Percentiles rank a stretch among this genome's conserved stretches.
Conservation (phyloP, 371 early-diverging fungal species). For the Nematocida displodere region DNA sequence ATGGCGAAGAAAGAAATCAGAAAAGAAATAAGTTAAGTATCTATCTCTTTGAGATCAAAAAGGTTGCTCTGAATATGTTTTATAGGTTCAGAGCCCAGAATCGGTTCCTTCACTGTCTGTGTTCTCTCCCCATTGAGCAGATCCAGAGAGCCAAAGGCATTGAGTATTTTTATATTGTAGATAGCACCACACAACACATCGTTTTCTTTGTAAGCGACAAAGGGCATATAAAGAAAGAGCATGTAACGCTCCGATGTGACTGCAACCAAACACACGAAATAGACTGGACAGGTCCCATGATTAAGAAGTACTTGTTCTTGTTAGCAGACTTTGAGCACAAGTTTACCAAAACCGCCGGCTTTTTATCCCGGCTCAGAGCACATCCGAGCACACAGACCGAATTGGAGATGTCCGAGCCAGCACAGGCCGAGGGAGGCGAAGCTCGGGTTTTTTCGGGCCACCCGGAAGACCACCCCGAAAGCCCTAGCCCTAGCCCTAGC, state of each 20-base stretch:
- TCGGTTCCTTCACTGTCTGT: conserved; percentile 1
- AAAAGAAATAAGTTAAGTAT: too few species aligned
- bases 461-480: too few species aligned
- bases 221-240: background rate
- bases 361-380: too few species aligned
- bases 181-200: background rate
- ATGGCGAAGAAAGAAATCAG: too few species aligned
- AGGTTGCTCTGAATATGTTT: too few species aligned
- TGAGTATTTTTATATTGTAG: background rate
- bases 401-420: too few species aligned
- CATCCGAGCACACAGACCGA: too few species aligned
- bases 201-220: background rate
- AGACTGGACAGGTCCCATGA: background rate
- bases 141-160: background rate
- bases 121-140: background rate
- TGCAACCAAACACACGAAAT: background rate
- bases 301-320: background rate
- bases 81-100: background rate
- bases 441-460: too few species aligned
- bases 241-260: background rate
- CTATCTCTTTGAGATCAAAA: too few species aligned
- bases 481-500: too few species aligned
- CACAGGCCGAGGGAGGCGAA: too few species aligned
- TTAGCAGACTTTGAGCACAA: background rate
- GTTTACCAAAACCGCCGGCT: too few species aligned